Percentiles rank a stretch among this genome's conserved stretches.
Conservation (phyloP, 257 asterid species). For the Fraxinus excelsior region DNA sequence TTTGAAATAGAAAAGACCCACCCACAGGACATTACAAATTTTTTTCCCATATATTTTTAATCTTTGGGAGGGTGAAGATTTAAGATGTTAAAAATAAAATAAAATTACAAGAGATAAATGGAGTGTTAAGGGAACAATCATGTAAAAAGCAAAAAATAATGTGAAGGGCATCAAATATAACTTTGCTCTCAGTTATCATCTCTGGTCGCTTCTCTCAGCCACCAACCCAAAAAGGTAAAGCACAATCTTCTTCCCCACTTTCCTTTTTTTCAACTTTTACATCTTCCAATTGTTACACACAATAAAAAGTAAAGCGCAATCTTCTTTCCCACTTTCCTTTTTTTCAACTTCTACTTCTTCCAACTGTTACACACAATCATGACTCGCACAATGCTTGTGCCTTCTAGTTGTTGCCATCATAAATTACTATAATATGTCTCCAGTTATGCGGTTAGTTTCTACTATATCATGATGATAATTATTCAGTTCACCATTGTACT, state of each 20-base stretch:
- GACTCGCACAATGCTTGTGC: neutral
- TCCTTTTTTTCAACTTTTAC: neutral
- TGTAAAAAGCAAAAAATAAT: too few relatives aligned
- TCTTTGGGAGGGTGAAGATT: neutral
- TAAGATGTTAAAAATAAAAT: neutral
- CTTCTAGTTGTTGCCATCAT: neutral
- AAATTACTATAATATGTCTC: neutral
- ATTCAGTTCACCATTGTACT: neutral
- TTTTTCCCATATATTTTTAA: neutral
- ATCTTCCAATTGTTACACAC: too few relatives aligned
- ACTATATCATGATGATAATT: neutral
- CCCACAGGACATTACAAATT: neutral
- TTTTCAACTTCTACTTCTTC: too few relatives aligned
- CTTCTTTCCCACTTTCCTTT: too few relatives aligned
- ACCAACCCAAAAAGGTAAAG: neutral
- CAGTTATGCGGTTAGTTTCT: neutral
- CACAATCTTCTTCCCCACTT: neutral
- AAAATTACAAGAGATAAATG: neutral
- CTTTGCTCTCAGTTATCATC: neutral
- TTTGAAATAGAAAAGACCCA: neutral
- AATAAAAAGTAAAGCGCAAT: too few relatives aligned
- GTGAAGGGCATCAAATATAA: neutral
- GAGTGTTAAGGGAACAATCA: neutral
- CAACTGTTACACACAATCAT: neutral
- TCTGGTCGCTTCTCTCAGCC: neutral